Evolutionary conservation across 2,329 filamentous ascomycete genomes (phyloP).

Genomic region (Beauveria pseudobassiana): DNA sequence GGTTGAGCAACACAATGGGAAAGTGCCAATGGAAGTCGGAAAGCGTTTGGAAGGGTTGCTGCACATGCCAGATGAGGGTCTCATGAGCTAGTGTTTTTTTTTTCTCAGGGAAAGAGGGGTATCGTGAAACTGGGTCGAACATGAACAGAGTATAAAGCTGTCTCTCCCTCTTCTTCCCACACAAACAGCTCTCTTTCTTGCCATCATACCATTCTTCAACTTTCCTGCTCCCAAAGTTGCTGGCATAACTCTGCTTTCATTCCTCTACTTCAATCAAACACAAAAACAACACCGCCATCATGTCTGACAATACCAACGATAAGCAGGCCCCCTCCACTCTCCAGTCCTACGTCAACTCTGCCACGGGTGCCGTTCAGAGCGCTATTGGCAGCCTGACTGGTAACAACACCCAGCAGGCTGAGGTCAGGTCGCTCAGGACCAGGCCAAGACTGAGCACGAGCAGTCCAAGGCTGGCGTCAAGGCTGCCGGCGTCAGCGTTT

Average conservation of each 20-base stretch:
- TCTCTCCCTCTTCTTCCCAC: background rate
- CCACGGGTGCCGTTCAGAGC: conserved; percentile 65
- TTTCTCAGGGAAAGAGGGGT: conserved; percentile 1
- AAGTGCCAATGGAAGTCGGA: background rate
- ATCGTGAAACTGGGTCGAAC: background rate
- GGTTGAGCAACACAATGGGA: background rate
- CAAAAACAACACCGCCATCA: conserved; percentile 13
- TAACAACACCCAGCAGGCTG: conserved; percentile 56
- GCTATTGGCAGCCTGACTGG: conserved; percentile 67
- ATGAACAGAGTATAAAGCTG: conserved; percentile 7
- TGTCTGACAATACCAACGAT: conserved; percentile 28
- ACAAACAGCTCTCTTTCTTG: background rate
- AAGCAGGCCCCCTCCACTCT: conserved; percentile 55
- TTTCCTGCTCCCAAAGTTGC: background rate
- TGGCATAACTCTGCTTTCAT: background rate
- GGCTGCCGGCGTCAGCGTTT: conserved; percentile 63
- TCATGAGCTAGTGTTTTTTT: background rate
- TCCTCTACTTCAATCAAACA: background rate
- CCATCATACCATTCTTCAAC: background rate
- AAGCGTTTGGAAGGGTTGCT: background rate
- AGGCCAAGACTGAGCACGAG: conserved; percentile 60
- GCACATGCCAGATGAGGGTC: conserved; percentile 1
- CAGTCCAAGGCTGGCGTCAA: conserved; percentile 70
- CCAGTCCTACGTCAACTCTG: conserved; percentile 68
- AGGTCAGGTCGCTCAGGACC: conserved; percentile 57